Base-by-base conservation (phyloP, 805 yeast species). In the Danielozyma ontarioensis region DNA sequence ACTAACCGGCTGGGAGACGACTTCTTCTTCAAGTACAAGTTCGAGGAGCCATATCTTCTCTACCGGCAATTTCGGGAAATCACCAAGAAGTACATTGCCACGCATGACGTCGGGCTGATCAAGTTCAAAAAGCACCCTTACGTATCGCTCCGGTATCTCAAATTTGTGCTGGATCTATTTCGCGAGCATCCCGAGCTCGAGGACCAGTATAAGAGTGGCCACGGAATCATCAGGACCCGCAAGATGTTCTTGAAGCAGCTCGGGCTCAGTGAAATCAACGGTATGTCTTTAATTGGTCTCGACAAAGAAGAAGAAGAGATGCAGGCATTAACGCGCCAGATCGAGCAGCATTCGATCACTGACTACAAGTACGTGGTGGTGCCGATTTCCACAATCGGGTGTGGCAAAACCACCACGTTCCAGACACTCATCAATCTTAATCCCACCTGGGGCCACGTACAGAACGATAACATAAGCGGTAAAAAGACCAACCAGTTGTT, bases 11-110 rank as follows among this genome's bases (percentile, higher is more conserved):
- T 39, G 15, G 37, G 42, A 1, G 10, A 13, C 3, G 84, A 80
- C 41, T 87, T 73, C 48, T 85, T 90, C 57, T 93, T 88, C 75
- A 93, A 93, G 59, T 93, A 67, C 64, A 93, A 93, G 57, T 93
- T 93, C 55, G 95, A 88, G 45, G 95, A 93, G 59, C 98, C 98
- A 0, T 93, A 93, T 53, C 61, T 88, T 28, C 72, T 93, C 72
- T 93, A 88, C 56, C 71, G 99, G 37, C 85, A 83, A 46, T 78
- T 94, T 75, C 72, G 99, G 44, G 97, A 93, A 49, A 83, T 78
- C 2, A 87, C 97, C 1, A 80, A 75, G 50, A 64, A 62, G 28
- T 73, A 74, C 39, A 67, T 83, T 7, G 36, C 48, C 0, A 55
- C 56, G 1, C 62, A 61, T 12, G 50, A 50, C 3, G 42, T 33